Base-by-base conservation (phyloP, 768 basidiomycete genomes). In the Dictyophora rubrovolvata region DNA sequence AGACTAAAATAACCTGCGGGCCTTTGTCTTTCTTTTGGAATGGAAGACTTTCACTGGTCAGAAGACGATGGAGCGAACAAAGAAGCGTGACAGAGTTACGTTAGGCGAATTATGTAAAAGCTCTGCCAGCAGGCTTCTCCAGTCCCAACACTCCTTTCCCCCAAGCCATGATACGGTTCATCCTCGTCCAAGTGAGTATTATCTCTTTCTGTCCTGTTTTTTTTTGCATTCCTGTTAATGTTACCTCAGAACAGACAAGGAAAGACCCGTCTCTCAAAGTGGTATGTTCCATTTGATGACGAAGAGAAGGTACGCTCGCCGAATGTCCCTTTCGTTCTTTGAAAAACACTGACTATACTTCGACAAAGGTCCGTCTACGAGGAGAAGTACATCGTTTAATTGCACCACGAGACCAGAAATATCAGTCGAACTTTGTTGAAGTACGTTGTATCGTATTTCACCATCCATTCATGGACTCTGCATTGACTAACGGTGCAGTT, bases 391-490 rank as follows among this genome's bases (percentile, higher is more conserved):
- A 99, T 70, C 79, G 96, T 36, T 72, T 98, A 62, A 91, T 99
- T 11, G 96, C 96, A 0, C 93, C 96, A 17, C 75, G 96, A 62
- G 96, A 99, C 72, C 93, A 97, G 76, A 97, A 97, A 73, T 96
- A 97, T 65, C 96, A 98, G 71, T 95, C 92, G 21, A 99, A 99
- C 70, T 98, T 98, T 65, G 96, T 98, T 35, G 96, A 99, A 82
- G 95, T 95, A 56, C 51, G 83, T 68, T 60, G 18, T 42, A 33
- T 53, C n/a, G 35, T 6, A 33, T 21, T 14, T 53, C 22, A 7
- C 7, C 7, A 7, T 28, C 21, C 54, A 51, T 52, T 59, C 23
- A 20, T 3, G 42, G 16, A 33, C 16, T 18, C 20, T 17, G 10
- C 33, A 11, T 47, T 54, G 23, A 54, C 17, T 12, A 11, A 8